These are phyloP conservation scores for Boeremia exigua DNA, from an alignment of 2,329 filamentous ascomycete species.

Conservation along the genomic window DNA sequence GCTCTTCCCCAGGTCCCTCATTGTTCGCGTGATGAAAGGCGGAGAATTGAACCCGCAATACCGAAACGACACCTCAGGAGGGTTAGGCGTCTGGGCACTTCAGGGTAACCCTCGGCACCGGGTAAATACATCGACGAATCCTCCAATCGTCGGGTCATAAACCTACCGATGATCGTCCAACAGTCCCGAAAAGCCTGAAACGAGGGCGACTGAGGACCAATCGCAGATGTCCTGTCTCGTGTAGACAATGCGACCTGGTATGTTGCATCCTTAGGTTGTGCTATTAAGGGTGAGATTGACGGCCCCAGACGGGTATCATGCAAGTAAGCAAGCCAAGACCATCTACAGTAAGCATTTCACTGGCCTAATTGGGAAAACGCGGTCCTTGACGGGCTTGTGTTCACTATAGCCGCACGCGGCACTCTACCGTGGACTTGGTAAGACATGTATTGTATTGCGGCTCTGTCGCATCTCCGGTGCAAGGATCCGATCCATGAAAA, in stretches of 20 bases:
- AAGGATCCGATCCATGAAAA: not conserved
- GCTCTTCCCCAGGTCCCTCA: slow-evolving; percentile 32
- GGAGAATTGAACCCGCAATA: slow-evolving; percentile 28
- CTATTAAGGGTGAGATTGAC: not conserved
- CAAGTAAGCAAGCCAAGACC: slow-evolving; percentile 6
- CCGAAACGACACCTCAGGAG: slow-evolving; percentile 30
- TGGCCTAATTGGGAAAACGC: not conserved
- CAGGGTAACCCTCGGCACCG: slow-evolving; percentile 29
- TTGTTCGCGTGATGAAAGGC: slow-evolving; percentile 6
- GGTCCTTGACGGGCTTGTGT: not conserved
- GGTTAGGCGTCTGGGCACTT: slow-evolving; percentile 33
- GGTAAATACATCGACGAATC: slow-evolving; percentile 28
- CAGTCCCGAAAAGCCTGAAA: slow-evolving; percentile 6
- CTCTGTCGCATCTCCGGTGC: not conserved
- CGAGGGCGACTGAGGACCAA: slow-evolving; percentile 1
- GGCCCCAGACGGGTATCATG: not conserved
- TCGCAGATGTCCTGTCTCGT: slow-evolving; percentile 14
- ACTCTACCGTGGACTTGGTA: not conserved
- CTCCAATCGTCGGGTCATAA: slow-evolving; percentile 27
- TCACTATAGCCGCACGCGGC: not conserved
- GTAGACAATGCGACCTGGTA: not conserved
- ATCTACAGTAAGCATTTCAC: not conserved
- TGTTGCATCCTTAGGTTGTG: slow-evolving; percentile 23
- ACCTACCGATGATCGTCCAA: slow-evolving; percentile 22
- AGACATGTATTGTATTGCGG: not conserved